phyloP scores from a whole-genome alignment of 345 rosid species.

The Aethionema arabicum region DNA sequence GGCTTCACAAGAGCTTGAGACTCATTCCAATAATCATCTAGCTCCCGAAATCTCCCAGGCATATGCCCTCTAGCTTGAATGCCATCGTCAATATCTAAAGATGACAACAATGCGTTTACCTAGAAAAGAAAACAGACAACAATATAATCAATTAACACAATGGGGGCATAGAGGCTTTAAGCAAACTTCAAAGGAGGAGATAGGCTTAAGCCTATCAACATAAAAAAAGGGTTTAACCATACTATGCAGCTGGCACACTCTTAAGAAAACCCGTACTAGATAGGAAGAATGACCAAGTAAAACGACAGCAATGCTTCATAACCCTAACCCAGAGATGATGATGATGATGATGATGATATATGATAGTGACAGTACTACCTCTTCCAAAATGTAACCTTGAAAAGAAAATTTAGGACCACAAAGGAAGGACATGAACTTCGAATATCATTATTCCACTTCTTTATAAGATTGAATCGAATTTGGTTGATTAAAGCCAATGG shows the following conservation, averaged over 20 bases:
- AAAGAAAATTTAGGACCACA: constrained; percentile 5
- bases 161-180: constrained; percentile 10
- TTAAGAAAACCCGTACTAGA: constrained; percentile 3
- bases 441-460: constrained; percentile 1
- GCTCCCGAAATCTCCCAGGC: constrained; percentile 76
- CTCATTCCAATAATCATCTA: constrained; percentile 97
- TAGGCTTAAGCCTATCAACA: not conserved
- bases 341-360: constrained; percentile 12
- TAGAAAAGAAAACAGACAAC: constrained; percentile 35
- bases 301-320: constrained; percentile 11
- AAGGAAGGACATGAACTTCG: constrained; percentile 4
- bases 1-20: constrained; percentile 72
- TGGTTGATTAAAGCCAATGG: not conserved
- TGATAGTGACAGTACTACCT: constrained; percentile 19
- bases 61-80: constrained; percentile 62
- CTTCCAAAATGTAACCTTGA: constrained; percentile 9
- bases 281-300: constrained; percentile 13
- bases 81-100: constrained; percentile 85
- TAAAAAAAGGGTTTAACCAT: constrained; percentile 17
- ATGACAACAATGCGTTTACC: constrained; percentile 88
- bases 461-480: not conserved
- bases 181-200: not conserved
- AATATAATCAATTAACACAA: constrained; percentile 9
- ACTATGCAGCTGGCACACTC: not conserved
- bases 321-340: constrained; percentile 15